Base-by-base conservation (phyloP, 306 rosid genomes). In the Glycine latifolia region DNA sequence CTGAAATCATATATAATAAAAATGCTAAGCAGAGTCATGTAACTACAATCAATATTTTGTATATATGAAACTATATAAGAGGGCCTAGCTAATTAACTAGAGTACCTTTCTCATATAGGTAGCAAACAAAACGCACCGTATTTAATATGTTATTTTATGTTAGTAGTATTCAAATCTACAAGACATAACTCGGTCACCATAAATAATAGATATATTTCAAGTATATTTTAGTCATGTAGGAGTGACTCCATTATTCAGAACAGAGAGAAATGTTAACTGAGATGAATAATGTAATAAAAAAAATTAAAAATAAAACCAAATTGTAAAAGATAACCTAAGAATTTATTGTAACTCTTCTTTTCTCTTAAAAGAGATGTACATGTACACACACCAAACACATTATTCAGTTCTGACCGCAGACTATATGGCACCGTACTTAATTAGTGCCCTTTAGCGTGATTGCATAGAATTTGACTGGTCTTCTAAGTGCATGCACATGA, bases 141-240 rank as follows among this genome's bases (percentile, higher is more conserved):
- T 52, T 56, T 12, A 70, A 70, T 70, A 71, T 58, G 78, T 31
- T 2, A 26, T 26, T 26, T 14, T 35, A 79, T 74, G 78, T 52
- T 14, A 20, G 78, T 60, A 79, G 48, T 70, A 41, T 65, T 73
- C 47, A 69, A 15, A 59, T 76, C 43, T 48, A 50, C 73, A 83
- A 60, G 77, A 67, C 71, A 26, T 26, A 62, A 62, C 17, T 49
- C 16, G 13, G 3, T 56, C 52, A 52, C 69, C 67, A 15, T 56
- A 47, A 49, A 62, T 43, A 65, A 44, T 75, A 55, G 8, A 75
- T 10, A 69, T 50, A 71, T 70, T 71, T 60, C 31, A 43, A 52
- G 48, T 31, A 69, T 39, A 17, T 16, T 16, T 49, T 70, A 54
- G 61, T 46, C 69, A 52, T 71, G 83, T 53, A 61, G 41, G 68